Evolutionary conservation across 176 grass and related monocot species (phyloP).

Genomic region (Paspalum vaginatum): DNA sequence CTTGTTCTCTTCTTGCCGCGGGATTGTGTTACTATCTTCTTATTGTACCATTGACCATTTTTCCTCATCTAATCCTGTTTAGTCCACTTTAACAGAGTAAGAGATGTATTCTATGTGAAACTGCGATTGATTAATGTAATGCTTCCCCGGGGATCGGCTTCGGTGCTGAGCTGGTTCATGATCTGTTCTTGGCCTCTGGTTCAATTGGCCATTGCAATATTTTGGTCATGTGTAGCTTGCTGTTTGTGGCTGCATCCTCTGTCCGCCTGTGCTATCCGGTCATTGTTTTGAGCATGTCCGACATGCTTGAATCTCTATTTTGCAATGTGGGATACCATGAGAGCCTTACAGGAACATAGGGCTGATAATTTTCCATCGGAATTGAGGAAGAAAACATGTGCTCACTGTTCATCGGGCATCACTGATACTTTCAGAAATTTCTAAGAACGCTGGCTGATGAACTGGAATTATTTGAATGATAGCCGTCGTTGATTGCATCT

Average conservation of each 20-base stretch:
- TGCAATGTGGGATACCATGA: neutral
- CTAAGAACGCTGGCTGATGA: no score
- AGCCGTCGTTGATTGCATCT: neutral
- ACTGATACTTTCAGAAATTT: neutral
- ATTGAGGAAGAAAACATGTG: neutral
- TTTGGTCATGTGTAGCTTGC: neutral
- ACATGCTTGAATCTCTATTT: neutral
- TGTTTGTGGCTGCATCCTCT: neutral
- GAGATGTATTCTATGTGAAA: constrained; percentile 59
- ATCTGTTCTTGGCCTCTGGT: neutral
- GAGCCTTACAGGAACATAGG: neutral
- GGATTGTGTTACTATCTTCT: constrained; percentile 45
- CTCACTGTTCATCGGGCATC: neutral
- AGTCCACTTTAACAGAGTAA: constrained; percentile 50
- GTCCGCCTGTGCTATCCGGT: neutral
- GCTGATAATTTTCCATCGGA: neutral
- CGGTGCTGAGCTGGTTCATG: neutral
- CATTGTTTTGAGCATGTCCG: no score
- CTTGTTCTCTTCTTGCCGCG: constrained; percentile 13
- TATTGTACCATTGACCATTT: constrained; percentile 49
- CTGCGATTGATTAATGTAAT: constrained; percentile 60
- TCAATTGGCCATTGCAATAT: neutral
- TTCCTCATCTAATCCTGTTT: constrained; percentile 41
- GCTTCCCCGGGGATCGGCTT: constrained; percentile 12
- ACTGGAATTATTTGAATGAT: no score